These are phyloP conservation scores for Xanthoconium purpureum DNA, from an alignment of 768 basidiomycete species.

Conservation along the genomic window DNA sequence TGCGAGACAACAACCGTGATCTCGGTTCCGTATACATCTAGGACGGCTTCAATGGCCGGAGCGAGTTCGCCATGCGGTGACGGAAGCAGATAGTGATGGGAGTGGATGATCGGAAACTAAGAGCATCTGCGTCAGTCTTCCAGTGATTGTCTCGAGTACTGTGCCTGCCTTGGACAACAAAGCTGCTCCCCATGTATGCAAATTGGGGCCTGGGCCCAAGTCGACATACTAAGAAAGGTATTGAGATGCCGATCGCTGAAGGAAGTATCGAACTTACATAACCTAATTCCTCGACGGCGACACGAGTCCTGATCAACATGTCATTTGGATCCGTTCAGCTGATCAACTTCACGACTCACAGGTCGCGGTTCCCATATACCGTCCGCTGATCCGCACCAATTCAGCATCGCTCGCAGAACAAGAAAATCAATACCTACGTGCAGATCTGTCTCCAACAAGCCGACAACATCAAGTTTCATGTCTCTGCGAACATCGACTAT, in stretches of 20 bases:
- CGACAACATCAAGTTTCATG: constrained; percentile 82
- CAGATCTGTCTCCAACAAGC: constrained; percentile 82
- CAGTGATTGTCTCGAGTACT: not conserved
- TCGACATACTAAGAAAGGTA: constrained; percentile 65
- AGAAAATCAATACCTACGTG: constrained; percentile 49
- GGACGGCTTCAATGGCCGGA: constrained; percentile 82
- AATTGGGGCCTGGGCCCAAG: constrained; percentile 82
- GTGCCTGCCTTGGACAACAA: constrained; percentile 67
- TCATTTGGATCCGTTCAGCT: not conserved
- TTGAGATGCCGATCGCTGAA: constrained; percentile 3
- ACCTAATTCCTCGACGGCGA: constrained; percentile 72
- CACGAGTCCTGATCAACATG: constrained; percentile 54
- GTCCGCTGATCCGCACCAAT: constrained; percentile 43
- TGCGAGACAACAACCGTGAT: constrained; percentile 86
- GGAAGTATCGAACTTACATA: constrained; percentile 53
- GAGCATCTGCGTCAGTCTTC: not conserved
- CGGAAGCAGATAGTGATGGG: constrained; percentile 82
- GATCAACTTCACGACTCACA: constrained; percentile 42
- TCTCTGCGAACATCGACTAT: constrained; percentile 42
- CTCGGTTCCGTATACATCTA: constrained; percentile 74
- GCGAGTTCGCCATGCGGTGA: constrained; percentile 86
- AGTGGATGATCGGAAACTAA: constrained; percentile 85
- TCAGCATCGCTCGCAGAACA: not conserved
- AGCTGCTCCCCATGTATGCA: constrained; percentile 87
- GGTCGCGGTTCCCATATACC: constrained; percentile 81